phyloP scores from a whole-genome alignment of 345 rosid species.

The Tarenaya hassleriana region DNA sequence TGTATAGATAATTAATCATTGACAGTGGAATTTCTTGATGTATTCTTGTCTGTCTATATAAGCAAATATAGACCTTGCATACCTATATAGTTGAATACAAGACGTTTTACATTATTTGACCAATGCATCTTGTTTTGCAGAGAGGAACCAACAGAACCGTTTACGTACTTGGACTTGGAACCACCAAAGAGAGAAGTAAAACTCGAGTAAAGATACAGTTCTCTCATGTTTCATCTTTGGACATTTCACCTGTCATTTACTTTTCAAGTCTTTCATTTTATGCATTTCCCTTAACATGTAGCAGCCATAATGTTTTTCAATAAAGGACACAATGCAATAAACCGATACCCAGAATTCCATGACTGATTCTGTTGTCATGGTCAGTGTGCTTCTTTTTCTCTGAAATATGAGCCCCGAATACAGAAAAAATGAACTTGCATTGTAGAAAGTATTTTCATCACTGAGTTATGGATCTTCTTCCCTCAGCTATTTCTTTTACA shows the following conservation, averaged over 20 bases:
- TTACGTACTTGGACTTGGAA: constrained; percentile 68
- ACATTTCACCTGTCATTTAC: constrained; percentile 18
- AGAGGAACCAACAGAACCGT: constrained; percentile 91
- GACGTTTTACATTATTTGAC: neutral
- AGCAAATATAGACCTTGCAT: constrained; percentile 5
- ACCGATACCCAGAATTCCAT: constrained; percentile 15
- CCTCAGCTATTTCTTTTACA: constrained; percentile 24
- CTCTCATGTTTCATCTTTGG: constrained; percentile 2
- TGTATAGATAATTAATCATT: constrained; percentile 12
- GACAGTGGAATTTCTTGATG: neutral
- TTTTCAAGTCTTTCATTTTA: constrained; percentile 4
- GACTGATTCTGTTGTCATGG: neutral
- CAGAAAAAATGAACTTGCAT: neutral
- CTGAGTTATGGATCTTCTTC: constrained; percentile 16
- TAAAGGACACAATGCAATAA: constrained; percentile 15
- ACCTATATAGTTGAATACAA: neutral
- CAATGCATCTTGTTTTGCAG: constrained; percentile 37
- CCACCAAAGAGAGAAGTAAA: constrained; percentile 68
- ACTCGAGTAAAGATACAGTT: constrained; percentile 38
- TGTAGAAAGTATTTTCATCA: neutral
- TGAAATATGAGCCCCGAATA: constrained; percentile 5
- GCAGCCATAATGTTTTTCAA: constrained; percentile 4
- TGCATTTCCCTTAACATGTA: constrained; percentile 18
- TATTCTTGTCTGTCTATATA: constrained; percentile 9
- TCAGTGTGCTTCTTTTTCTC: constrained; percentile 16